Evolutionary conservation across 495 filamentous ascomycete genomes (phyloP).

Genomic region (Aspergillus cavernicola): DNA sequence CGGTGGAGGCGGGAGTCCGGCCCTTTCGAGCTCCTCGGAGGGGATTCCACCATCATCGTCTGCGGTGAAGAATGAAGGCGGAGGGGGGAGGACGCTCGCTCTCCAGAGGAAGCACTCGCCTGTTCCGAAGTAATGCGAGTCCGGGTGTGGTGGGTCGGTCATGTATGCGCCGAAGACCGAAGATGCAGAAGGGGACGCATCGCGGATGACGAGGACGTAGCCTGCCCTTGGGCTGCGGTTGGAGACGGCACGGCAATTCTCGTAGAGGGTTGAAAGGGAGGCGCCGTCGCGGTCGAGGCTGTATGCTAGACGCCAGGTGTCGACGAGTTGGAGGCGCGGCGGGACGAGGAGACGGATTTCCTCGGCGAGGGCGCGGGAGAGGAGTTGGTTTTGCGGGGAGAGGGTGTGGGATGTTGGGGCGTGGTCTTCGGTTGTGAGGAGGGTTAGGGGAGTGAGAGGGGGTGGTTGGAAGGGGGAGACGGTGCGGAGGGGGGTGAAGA

Average conservation of each 20-base stretch:
- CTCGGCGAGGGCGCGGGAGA: slow-evolving; percentile 75
- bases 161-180: slow-evolving; percentile 93
- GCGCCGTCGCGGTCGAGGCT: slow-evolving; percentile 92
- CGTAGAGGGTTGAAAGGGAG: slow-evolving; percentile 81
- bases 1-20: slow-evolving; percentile 64
- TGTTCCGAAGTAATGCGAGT: slow-evolving; percentile 86
- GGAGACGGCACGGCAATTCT: slow-evolving; percentile 58
- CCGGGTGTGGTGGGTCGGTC: slow-evolving; percentile 75
- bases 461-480: slow-evolving; percentile 60
- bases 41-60: slow-evolving; percentile 25
- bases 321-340: slow-evolving; percentile 75
- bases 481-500: slow-evolving; percentile 50
- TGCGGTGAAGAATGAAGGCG: slow-evolving; percentile 46
- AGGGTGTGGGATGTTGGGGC: slow-evolving; percentile 4
- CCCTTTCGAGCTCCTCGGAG: slow-evolving; percentile 38
- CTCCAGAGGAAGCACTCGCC: slow-evolving; percentile 99
- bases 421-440: slow-evolving; percentile 39
- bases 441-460: slow-evolving; percentile 53
- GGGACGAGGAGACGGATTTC: slow-evolving; percentile 91
- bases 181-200: slow-evolving; percentile 45
- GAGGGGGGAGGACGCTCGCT: slow-evolving; percentile 56
- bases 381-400: slow-evolving; percentile 46
- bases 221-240: slow-evolving; percentile 68
- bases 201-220: slow-evolving; percentile 82
- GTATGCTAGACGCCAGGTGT: slow-evolving; percentile 83